Evolutionary conservation across 2,329 filamentous ascomycete genomes (phyloP), one percentile per base, ranked within the genome.

Genomic region (Domatiomyces globalis): DNA sequence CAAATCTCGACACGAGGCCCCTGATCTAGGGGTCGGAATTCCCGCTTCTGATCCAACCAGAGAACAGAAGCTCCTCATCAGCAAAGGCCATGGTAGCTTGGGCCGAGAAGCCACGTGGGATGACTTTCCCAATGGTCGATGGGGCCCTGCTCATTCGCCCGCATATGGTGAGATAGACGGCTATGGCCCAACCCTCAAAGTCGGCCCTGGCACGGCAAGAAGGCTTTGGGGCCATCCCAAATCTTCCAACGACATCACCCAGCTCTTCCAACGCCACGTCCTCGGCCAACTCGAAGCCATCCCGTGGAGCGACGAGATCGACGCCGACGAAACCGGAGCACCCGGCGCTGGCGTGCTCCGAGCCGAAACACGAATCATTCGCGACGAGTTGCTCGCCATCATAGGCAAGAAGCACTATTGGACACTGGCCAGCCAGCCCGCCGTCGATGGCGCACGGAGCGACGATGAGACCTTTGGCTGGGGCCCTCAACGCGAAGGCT

Each of bases 41-140:
- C 86, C 81, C 1, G 59, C 79, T 60, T 64, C 77, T 50, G 75
- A 90, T 62, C 89, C 90, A 65, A 81, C 80, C 18, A 79, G 89
- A 49, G 83, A 84, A 51, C 90, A 89, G 65, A 92, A 87, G 0
- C 77, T 96, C 8, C 87, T 89, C 25, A 95, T 95, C 52, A 95
- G 89, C 0, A 90, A 96, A 70, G 90, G 92, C 5, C 85, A 95
- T 63, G 92, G 90, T 20, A 78, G 85, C 2, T 74, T 95, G 5
- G 92, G 90, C 9, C 79, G 92, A 48, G 90, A 96, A 73, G 92
- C 92, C 33, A 98, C 92, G 0, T 98, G 92, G 92, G 92, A 98
- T 63, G 92, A 98, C 62, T 98, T 88, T 67, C 90, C 90, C 56
- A 96, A 96, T 71, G 92, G 90, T 25, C 80, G 90, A 51, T 96